Percentiles rank a stretch among this genome's conserved stretches.
phyloP scores from a whole-genome alignment of 2,329 filamentous ascomycete species.

The Aspergillus udagawae region DNA sequence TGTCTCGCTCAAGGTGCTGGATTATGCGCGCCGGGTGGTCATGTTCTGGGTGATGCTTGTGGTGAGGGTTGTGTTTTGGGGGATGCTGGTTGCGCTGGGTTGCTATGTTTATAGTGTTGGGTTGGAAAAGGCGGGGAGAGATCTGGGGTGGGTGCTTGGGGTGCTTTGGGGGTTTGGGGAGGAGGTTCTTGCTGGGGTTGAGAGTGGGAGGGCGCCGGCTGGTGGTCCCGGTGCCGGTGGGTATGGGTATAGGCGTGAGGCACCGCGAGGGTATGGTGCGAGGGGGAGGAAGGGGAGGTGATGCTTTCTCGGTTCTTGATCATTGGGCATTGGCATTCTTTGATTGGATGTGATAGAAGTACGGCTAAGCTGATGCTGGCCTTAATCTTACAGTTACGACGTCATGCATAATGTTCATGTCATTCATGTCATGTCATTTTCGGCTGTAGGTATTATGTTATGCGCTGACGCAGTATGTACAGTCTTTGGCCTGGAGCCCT shows the following conservation, averaged over 20 bases:
- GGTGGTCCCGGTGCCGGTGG: slow-evolving; percentile 31
- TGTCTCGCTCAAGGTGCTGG: slow-evolving; percentile 60
- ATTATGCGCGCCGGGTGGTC: slow-evolving; percentile 67
- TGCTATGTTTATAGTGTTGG: slow-evolving; percentile 51
- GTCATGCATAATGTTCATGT: not conserved
- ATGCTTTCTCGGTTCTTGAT: not conserved
- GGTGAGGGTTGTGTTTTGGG: slow-evolving; percentile 63
- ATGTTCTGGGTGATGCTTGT: slow-evolving; percentile 72
- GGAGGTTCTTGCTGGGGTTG: slow-evolving; percentile 48
- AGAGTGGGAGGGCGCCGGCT: slow-evolving; percentile 5
- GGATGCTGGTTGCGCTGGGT: slow-evolving; percentile 50
- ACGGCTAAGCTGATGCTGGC: not conserved
- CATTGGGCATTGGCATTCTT: not conserved
- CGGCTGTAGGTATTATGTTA: not conserved
- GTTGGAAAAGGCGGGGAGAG: slow-evolving; percentile 27
- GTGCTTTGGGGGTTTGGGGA: slow-evolving; percentile 61
- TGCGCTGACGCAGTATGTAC: not conserved
- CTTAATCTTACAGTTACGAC: not conserved
- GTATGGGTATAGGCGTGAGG: slow-evolving; percentile 40
- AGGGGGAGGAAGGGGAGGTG: slow-evolving; percentile 48
- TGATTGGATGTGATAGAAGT: not conserved
- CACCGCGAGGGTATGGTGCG: no score
- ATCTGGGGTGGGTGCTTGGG: slow-evolving; percentile 53
- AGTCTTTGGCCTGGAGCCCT: not conserved
- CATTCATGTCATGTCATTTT: not conserved